Base-by-base conservation (phyloP, 306 rosid species). In the Mimosa pudica region DNA sequence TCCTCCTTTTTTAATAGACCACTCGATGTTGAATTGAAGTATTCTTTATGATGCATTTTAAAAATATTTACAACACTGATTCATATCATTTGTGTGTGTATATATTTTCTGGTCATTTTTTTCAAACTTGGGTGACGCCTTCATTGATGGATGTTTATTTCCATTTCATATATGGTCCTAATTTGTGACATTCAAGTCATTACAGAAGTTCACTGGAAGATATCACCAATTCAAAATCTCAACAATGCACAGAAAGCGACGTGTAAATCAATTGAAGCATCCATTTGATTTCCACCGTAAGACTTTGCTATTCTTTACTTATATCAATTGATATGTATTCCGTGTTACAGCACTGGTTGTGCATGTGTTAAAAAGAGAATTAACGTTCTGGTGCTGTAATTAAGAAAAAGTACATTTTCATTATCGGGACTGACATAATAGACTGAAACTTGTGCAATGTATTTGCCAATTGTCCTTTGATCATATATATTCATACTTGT, bases 271-370 rank as follows among this genome's bases (percentile, higher is more conserved):
- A 74, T 68, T 84, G 44, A 83, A 80, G 77, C 89, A 89, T 83
- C 88, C 90, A 24, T 86, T 89, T 51, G 60, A 79, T 74, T 82
- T 75, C 80, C 70, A 84, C 75, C 74, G 93, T 89, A 83, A 89
- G 90, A 17, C 10, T 32, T 73, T 67, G 58, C 63, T 77, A 13
- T 36, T 47, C 51, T 55, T 58, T 83, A 1, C 30, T 24, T 76
- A 12, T 46, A 70, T 75, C 64, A 17, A 64, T 58, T 49, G 70
- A 66, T 63, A 61, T 70, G 46, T 17, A 69, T 41, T 69, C 45
- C 35, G 10, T 9, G 57, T 76, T 18, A 2, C 46, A 38, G 73
- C 35, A 44, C 18, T 35, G 14, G 11, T 13, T 45, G 44, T 44
- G 30, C 24, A 32, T 46, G 18, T 10, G 35, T 46, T 41, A 30